A percentile compares a stretch with the other conserved stretches of the same genome.
These are phyloP conservation scores for Phanerodontia chrysosporium DNA, from an alignment of 768 basidiomycete species.

Conservation along the genomic window DNA sequence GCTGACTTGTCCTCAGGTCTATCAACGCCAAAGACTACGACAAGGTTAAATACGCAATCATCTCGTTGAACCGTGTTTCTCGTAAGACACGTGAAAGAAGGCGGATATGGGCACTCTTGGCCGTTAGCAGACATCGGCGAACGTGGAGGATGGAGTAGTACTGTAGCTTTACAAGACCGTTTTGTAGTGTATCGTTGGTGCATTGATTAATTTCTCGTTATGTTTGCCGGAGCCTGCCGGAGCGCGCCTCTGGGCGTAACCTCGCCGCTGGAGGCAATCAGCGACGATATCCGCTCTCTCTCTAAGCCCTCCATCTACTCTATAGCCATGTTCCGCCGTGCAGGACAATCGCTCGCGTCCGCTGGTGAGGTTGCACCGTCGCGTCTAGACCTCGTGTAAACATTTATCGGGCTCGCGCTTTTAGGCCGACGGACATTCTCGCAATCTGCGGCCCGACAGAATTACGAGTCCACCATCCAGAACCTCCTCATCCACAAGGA, in stretches of 20 bases:
- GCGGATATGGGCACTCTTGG: slow-evolving; percentile 54
- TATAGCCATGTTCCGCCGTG: slow-evolving; percentile 51
- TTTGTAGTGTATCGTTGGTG: slow-evolving; percentile 2
- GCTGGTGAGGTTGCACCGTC: slow-evolving; percentile 34
- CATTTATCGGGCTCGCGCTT: neutral
- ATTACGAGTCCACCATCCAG: slow-evolving; percentile 85
- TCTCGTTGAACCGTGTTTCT: slow-evolving; percentile 66
- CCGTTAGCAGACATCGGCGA: slow-evolving; percentile 31
- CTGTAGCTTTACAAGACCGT: slow-evolving; percentile 5
- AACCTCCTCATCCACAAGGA: slow-evolving; percentile 94
- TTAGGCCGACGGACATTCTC: slow-evolving; percentile 76
- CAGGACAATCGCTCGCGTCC: slow-evolving; percentile 51
- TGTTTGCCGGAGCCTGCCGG: slow-evolving; percentile 6
- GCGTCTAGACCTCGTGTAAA: neutral
- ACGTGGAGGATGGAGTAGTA: slow-evolving; percentile 4
- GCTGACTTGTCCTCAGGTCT: slow-evolving; percentile 42
- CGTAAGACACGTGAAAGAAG: slow-evolving; percentile 74
- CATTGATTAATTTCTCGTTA: neutral
- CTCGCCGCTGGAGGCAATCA: neutral
- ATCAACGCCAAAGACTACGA: slow-evolving; percentile 64
- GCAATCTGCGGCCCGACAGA: slow-evolving; percentile 64
- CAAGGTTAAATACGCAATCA: slow-evolving; percentile 78
- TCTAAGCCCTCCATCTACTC: slow-evolving; percentile 1
- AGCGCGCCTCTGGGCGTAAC: slow-evolving; percentile 7
- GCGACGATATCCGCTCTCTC: slow-evolving; percentile 6